Evolutionary conservation across 768 basidiomycete species (phyloP).

Genomic region (Lyophyllum decastes): DNA sequence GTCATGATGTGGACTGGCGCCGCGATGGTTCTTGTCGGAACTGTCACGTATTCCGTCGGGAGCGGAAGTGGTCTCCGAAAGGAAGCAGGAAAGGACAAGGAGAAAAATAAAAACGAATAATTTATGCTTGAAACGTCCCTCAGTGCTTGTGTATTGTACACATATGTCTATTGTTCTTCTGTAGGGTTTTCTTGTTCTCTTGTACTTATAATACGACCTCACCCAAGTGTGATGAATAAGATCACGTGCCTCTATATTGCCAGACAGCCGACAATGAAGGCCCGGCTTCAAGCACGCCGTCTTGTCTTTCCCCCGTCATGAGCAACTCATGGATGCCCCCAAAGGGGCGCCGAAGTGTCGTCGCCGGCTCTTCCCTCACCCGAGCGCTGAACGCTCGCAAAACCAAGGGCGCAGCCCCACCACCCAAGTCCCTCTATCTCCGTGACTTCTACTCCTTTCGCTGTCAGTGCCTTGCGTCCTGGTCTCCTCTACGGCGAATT

Average conservation of each 20-base stretch:
- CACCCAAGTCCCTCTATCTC: slow-evolving; percentile 47
- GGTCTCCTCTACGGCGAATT: background rate
- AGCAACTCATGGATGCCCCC: slow-evolving; percentile 57
- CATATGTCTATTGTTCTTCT: too few relatives aligned
- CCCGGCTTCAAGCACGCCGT: background rate
- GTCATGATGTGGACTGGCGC: slow-evolving; percentile 71
- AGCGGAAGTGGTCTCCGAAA: slow-evolving; percentile 17
- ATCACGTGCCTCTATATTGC: background rate
- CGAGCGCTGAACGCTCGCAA: slow-evolving; percentile 72
- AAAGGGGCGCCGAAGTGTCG: slow-evolving; percentile 58
- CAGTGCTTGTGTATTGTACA: background rate
- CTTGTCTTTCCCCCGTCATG: slow-evolving; percentile 33
- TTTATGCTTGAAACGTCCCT: background rate
- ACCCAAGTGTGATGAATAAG: background rate
- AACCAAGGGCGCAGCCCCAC: slow-evolving; percentile 50
- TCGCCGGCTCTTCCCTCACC: slow-evolving; percentile 62
- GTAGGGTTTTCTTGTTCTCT: too few relatives aligned
- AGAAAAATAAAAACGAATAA: slow-evolving; percentile 20
- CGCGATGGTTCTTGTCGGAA: slow-evolving; percentile 67
- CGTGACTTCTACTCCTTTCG: slow-evolving; percentile 78
- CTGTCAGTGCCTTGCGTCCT: slow-evolving; percentile 47
- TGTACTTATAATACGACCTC: too few relatives aligned
- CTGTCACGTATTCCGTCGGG: slow-evolving; percentile 63
- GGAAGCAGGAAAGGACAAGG: slow-evolving; percentile 17
- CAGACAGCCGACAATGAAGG: background rate